Evolutionary conservation across 441 rosid species (phyloP), one percentile per base, ranked within the genome.

Genomic region (Adansonia grandidieri): DNA sequence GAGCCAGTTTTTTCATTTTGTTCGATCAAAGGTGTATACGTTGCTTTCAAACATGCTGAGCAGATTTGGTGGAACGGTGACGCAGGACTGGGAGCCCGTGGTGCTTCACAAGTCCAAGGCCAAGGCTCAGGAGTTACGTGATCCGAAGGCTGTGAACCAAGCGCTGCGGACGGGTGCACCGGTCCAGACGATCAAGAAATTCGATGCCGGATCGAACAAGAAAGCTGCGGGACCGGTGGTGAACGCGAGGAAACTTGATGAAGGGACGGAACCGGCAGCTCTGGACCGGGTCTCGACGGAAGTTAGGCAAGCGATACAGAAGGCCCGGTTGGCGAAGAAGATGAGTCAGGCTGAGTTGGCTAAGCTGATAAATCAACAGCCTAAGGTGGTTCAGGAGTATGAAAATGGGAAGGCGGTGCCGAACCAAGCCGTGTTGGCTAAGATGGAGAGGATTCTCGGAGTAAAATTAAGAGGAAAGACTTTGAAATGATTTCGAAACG

Each of bases 351-450:
- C 90, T 0, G 97, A 90, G 83, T 84, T 96, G 66, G 97, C 97
- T 9, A 92, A 91, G 90, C 87, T 72, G 81, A 96, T 94, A 61
- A 91, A 91, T 78, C 97, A 94, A 77, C 90, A 83, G 75, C 91
- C 90, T 1, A 89, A 88, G 84, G 94, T 96, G 73, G 96, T 96
- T 44, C 97, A 93, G 78, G 99, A 94, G 80, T 96, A 96, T 69
- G 97, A 96, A 80, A 91, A 89, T 54, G 98, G 99, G 1, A 96
- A 92, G 88, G 98, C 94, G 4, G 94, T 91, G 62, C 93, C 91
- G 1, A 92, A 89, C 80, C 95, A 91, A 68, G 89, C 88, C 0
- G 86, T 93, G 78, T 79, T 95, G 32, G 94, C 87, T 0, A 95
- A 93, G 91, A 90, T 95, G 96, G 95, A 93, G 88, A 93, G 80